Percentiles rank a stretch among this genome's conserved stretches.
Conservation (phyloP, 257 asterid genomes). For the Orobanche coerulescens region DNA sequence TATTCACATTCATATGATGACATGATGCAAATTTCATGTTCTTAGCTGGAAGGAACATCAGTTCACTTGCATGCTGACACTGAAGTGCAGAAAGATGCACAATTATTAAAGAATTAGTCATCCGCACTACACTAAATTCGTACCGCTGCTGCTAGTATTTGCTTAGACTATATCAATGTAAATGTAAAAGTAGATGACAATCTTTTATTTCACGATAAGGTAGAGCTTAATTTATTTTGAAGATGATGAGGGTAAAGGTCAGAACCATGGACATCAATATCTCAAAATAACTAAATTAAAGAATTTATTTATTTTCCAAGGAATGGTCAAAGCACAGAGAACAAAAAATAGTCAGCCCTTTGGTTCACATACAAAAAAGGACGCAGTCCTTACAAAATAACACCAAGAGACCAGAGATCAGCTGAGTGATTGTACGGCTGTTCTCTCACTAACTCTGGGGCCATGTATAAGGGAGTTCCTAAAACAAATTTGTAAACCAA, state of each 20-base stretch:
- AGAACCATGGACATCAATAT: slow-evolving; percentile 8
- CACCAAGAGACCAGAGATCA: slow-evolving; percentile 99
- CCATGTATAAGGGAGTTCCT: slow-evolving; percentile 99
- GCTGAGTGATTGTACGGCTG: slow-evolving; percentile 99
- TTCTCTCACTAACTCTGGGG: slow-evolving; percentile 98
- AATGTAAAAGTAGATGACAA: slow-evolving; percentile 4
- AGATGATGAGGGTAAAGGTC: slow-evolving; percentile 1
- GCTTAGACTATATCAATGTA: slow-evolving; percentile 17
- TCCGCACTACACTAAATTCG: background rate
- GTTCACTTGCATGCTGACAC: background rate
- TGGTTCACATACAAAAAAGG: slow-evolving; percentile 4
- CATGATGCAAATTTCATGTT: background rate
- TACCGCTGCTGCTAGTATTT: slow-evolving; percentile 8
- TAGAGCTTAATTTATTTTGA: background rate
- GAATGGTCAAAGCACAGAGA: background rate
- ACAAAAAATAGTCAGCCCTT: background rate
- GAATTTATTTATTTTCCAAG: background rate
- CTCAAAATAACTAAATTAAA: background rate
- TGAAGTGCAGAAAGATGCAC: background rate
- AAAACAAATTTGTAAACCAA: slow-evolving; percentile 21
- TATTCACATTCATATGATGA: background rate
- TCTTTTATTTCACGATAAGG: slow-evolving; percentile 1
- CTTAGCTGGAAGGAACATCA: slow-evolving; percentile 6
- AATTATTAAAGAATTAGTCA: slow-evolving; percentile 1
- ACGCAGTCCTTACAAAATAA: slow-evolving; percentile 65